A percentile compares a stretch with the other conserved stretches of the same genome.
Evolutionary conservation across 2,329 filamentous ascomycete genomes (phyloP).

Genomic region (Teratosphaeria destructans): DNA sequence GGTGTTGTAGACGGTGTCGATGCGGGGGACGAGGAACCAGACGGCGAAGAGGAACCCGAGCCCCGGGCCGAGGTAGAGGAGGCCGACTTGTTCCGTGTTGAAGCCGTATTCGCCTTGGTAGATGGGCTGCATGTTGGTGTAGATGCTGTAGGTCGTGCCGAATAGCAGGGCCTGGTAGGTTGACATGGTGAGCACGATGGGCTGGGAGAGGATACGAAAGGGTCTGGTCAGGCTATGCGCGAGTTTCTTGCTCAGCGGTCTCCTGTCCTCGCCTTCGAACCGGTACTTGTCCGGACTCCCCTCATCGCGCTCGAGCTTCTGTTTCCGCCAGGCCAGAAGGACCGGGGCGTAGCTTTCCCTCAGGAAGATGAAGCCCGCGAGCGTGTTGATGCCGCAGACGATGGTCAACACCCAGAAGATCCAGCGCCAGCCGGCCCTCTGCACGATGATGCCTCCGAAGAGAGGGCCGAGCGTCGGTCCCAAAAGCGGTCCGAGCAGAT

Average conservation of each 20-base stretch:
- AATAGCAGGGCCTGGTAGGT: constrained; percentile 38
- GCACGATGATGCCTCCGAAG: constrained; percentile 35
- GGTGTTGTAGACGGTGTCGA: constrained; percentile 38
- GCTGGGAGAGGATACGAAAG: constrained; percentile 34
- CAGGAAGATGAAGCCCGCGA: constrained; percentile 34
- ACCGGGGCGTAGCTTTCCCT: constrained; percentile 36
- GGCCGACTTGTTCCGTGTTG: constrained; percentile 35
- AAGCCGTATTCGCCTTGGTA: constrained; percentile 35
- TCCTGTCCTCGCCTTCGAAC: constrained; percentile 33
- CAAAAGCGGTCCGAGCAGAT: constrained; percentile 34
- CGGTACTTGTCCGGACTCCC: constrained; percentile 30
- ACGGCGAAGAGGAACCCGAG: constrained; percentile 35
- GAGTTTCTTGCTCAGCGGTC: constrained; percentile 29
- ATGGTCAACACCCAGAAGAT: constrained; percentile 39
- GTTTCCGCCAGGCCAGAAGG: constrained; percentile 28
- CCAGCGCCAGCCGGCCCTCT: constrained; percentile 38
- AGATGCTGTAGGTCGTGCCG: constrained; percentile 38
- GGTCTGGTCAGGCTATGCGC: constrained; percentile 30
- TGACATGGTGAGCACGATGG: constrained; percentile 37
- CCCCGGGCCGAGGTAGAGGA: constrained; percentile 36
- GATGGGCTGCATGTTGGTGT: constrained; percentile 40
- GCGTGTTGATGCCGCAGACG: constrained; percentile 31
- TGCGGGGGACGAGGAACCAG: constrained; percentile 37
- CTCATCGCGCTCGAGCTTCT: constrained; percentile 24
- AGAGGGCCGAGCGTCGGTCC: constrained; percentile 32